Evolutionary conservation across 2,329 filamentous ascomycete species (phyloP).

Genomic region (Sporothrix schenckii): DNA sequence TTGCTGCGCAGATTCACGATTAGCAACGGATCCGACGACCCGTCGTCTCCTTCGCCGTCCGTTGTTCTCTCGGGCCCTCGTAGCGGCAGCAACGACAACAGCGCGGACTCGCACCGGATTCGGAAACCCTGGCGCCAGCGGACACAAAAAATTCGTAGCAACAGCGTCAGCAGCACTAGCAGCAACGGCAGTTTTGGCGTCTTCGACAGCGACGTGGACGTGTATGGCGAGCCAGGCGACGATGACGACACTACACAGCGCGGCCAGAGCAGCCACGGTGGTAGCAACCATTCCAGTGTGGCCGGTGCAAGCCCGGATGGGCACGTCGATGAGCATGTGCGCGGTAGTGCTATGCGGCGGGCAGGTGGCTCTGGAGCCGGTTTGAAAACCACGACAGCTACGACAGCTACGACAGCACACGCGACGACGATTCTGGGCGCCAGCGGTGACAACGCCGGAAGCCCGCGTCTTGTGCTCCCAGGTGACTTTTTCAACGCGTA

Average conservation of each 20-base stretch:
- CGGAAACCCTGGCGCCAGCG: conserved; percentile 32
- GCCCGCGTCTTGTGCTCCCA: conserved; percentile 47
- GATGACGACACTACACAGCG: conserved; percentile 25
- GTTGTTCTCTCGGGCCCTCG: conserved; percentile 14
- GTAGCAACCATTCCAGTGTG: conserved; percentile 28
- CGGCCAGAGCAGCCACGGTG: conserved; percentile 26
- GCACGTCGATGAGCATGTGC: conserved; percentile 7
- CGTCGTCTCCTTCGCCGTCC: conserved; percentile 14
- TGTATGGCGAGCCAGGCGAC: conserved; percentile 27
- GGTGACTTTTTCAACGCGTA: conserved; percentile 53
- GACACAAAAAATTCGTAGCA: conserved; percentile 20
- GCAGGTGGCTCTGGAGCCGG: neutral
- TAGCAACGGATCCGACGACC: conserved; percentile 36
- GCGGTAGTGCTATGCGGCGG: neutral
- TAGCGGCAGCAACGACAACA: conserved; percentile 20
- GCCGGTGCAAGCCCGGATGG: conserved; percentile 20
- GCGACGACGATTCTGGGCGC: conserved; percentile 31
- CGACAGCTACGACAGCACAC: neutral
- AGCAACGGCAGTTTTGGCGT: conserved; percentile 30
- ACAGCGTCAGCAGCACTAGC: conserved; percentile 27
- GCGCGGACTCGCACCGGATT: conserved; percentile 31
- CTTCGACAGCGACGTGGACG: conserved; percentile 32
- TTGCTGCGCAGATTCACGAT: conserved; percentile 39
- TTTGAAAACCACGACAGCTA: neutral
- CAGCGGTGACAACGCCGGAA: conserved; percentile 34